These are phyloP conservation scores for Carex cristatella DNA, from an alignment of 176 grass and related monocot species.

Conservation along the genomic window DNA sequence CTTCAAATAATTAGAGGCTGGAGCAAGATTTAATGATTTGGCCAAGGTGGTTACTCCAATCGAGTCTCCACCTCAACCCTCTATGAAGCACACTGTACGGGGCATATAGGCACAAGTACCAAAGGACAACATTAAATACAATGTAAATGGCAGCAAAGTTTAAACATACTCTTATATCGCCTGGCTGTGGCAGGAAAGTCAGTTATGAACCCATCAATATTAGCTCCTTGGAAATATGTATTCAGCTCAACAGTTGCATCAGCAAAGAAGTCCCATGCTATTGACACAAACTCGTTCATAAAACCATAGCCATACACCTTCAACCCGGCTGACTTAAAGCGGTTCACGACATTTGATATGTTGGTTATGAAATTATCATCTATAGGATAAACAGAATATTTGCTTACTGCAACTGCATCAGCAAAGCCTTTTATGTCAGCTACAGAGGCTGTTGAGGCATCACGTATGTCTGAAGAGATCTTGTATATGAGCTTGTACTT, in stretches of 20 bases:
- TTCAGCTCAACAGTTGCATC: conserved; percentile 78
- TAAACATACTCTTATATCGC: conserved; percentile 69
- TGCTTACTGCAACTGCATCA: conserved; percentile 48
- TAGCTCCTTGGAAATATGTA: conserved; percentile 35
- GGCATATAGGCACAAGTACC: not conserved
- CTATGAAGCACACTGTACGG: not conserved
- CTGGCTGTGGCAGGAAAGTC: conserved; percentile 68
- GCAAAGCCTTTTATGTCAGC: conserved; percentile 57
- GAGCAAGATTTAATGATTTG: not conserved
- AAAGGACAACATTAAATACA: not conserved
- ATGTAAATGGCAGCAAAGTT: not conserved
- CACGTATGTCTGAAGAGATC: conserved; percentile 27
- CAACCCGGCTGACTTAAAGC: conserved; percentile 44
- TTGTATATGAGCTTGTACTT: conserved; percentile 61
- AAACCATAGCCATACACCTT: conserved; percentile 53
- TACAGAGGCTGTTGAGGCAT: conserved; percentile 37
- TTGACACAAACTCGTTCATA: conserved; percentile 55
- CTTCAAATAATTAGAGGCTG: not conserved
- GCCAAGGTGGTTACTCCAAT: not conserved
- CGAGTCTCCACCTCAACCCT: not conserved
- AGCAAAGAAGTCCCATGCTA: conserved; percentile 53
- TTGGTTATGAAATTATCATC: conserved; percentile 18
- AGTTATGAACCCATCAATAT: conserved; percentile 61
- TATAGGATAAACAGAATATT: conserved; percentile 29
- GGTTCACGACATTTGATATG: conserved; percentile 23